These are phyloP conservation scores for Eucommia ulmoides DNA, from an alignment of 257 asterid genomes.

Conservation along the genomic window DNA sequence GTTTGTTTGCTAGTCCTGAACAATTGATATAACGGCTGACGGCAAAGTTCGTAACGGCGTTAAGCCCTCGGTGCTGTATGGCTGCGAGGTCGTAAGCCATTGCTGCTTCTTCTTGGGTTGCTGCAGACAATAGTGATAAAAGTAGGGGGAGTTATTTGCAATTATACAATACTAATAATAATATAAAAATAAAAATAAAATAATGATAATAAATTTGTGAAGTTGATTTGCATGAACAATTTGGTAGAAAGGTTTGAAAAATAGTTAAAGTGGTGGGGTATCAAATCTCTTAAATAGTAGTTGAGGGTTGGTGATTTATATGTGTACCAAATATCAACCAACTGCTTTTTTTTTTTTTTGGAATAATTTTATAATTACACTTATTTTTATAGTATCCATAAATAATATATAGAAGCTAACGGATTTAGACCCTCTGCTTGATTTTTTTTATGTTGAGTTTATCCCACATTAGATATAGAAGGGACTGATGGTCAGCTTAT, in stretches of 20 bases:
- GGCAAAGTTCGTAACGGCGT: conserved; percentile 92
- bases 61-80: conserved; percentile 78
- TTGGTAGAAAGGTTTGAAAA: conserved; percentile 33
- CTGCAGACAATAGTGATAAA: conserved; percentile 18
- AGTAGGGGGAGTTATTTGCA: too few species aligned
- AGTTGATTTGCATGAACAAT: conserved; percentile 36
- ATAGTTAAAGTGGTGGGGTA: too few species aligned
- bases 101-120: conserved; percentile 97
- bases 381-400: too few species aligned
- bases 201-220: conserved; percentile 14
- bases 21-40: conserved; percentile 68
- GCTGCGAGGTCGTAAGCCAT: conserved; percentile 96
- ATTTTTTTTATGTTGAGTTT: too few species aligned
- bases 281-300: conserved; percentile 41
- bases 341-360: conserved; percentile 32
- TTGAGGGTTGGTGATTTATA: conserved; percentile 65
- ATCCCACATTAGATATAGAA: too few species aligned
- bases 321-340: conserved; percentile 41
- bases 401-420: too few species aligned
- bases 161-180: too few species aligned
- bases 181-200: too few species aligned
- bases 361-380: not conserved
- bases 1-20: conserved; percentile 22
- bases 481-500: too few species aligned
- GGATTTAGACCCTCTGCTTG: too few species aligned